phyloP scores from a whole-genome alignment of 768 basidiomycete genomes.

The Termitomyces sp. region DNA sequence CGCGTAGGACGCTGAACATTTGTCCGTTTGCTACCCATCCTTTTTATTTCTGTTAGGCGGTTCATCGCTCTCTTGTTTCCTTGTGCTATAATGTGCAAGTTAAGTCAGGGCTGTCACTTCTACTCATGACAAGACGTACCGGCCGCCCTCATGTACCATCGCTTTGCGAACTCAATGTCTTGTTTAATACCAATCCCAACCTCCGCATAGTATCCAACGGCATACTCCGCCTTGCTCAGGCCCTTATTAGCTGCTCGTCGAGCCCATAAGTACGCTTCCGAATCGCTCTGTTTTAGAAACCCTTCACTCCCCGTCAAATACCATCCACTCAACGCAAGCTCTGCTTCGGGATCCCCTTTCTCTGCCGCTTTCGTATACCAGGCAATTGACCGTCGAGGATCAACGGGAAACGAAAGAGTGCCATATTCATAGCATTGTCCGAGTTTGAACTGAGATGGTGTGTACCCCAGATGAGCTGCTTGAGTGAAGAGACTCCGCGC shows the following conservation, averaged over 20 bases:
- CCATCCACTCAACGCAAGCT: constrained; percentile 96
- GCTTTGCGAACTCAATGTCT: constrained; percentile 91
- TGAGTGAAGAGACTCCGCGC: constrained; percentile 86
- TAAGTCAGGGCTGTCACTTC: not conserved
- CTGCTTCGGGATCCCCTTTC: constrained; percentile 92
- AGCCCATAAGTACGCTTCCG: constrained; percentile 99
- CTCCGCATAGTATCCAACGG: constrained; percentile 97
- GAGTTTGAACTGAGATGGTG: constrained; percentile 91
- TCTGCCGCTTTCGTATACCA: constrained; percentile 99
- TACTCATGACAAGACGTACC: constrained; percentile 46
- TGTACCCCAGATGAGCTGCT: constrained; percentile 90
- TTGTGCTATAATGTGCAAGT: constrained; percentile 55
- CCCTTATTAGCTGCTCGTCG: constrained; percentile 95
- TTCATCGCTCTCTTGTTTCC: constrained; percentile 98
- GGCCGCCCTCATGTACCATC: constrained; percentile 99
- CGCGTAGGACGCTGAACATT: constrained; percentile 84
- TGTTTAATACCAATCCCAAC: constrained; percentile 97
- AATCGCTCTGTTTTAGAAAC: constrained; percentile 95
- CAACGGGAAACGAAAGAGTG: constrained; percentile 79
- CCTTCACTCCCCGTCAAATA: constrained; percentile 95
- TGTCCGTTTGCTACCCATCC: constrained; percentile 73
- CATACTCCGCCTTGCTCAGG: constrained; percentile 94
- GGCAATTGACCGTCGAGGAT: constrained; percentile 90
- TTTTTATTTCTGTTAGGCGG: constrained; percentile 92
- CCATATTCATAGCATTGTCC: constrained; percentile 97